Evolutionary conservation across 176 grass and related monocot species (phyloP).

Genomic region (Ananas comosus): DNA sequence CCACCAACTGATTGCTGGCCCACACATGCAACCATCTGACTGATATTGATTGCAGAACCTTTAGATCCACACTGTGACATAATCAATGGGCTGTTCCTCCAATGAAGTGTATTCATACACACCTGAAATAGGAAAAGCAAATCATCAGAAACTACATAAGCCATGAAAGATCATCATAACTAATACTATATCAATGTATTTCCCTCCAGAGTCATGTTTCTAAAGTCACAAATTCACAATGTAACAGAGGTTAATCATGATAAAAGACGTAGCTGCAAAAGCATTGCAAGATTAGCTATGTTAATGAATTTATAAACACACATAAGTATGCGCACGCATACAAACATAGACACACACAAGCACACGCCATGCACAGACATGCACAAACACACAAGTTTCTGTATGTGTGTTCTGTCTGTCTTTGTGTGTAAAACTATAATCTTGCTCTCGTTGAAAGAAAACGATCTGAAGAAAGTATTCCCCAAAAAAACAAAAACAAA

Average conservation of each 20-base stretch:
- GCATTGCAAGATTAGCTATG: too few relatives aligned
- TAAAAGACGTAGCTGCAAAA: too few relatives aligned
- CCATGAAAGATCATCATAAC: not conserved
- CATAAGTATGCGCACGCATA: too few relatives aligned
- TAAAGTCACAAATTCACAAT: too few relatives aligned
- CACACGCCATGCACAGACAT: too few relatives aligned
- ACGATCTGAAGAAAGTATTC: not conserved
- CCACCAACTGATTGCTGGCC: conserved; percentile 98
- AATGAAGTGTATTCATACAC: conserved; percentile 73
- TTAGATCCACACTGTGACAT: conserved; percentile 99
- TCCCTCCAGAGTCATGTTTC: too few relatives aligned
- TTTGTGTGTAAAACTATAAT: not conserved
- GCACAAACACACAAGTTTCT: too few relatives aligned
- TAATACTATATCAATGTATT: not conserved
- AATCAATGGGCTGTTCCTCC: conserved; percentile 95
- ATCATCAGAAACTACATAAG: conserved; percentile 13
- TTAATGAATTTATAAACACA: too few relatives aligned
- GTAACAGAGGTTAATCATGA: too few relatives aligned
- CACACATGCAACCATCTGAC: conserved; percentile 98
- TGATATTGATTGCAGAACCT: conserved; percentile 96
- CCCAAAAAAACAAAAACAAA: not conserved
- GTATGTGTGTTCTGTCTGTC: too few relatives aligned
- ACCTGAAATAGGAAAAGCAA: conserved; percentile 39
- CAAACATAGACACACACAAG: too few relatives aligned
- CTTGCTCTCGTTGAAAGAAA: not conserved